A percentile compares a stretch with the other conserved stretches of the same genome.
phyloP scores from a whole-genome alignment of 2,329 filamentous ascomycete species.

The Aspergillus quadrilineatus region DNA sequence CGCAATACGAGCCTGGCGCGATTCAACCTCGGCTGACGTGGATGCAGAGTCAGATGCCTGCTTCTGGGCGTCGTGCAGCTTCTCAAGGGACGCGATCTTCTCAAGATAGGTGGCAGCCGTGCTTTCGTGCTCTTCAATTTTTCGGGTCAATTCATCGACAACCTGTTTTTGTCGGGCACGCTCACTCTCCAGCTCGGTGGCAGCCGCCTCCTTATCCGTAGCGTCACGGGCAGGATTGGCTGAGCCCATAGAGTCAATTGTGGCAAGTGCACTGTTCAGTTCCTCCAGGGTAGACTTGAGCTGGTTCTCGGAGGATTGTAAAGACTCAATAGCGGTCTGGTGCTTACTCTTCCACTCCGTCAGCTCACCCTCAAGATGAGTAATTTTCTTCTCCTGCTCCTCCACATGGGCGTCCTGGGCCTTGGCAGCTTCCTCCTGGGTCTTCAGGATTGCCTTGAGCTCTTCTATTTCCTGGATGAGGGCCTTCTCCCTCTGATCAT shows the following conservation, averaged over 20 bases:
- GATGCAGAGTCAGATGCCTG: slow-evolving; percentile 67
- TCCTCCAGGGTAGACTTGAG: slow-evolving; percentile 71
- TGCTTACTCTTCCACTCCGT: slow-evolving; percentile 75
- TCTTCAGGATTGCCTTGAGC: slow-evolving; percentile 58
- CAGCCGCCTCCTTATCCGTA: slow-evolving; percentile 38
- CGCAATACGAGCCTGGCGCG: slow-evolving; percentile 45
- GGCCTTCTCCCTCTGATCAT: slow-evolving; percentile 72
- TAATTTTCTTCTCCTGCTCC: slow-evolving; percentile 59
- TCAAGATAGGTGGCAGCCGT: slow-evolving; percentile 67
- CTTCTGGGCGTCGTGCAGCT: slow-evolving; percentile 65
- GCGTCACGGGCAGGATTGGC: slow-evolving; percentile 19
- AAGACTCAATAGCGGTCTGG: slow-evolving; percentile 64
- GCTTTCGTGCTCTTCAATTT: slow-evolving; percentile 78
- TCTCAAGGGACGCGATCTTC: slow-evolving; percentile 72
- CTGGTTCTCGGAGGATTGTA: slow-evolving; percentile 70
- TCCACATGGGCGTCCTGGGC: slow-evolving; percentile 35
- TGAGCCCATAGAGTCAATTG: slow-evolving; percentile 48
- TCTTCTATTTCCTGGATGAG: slow-evolving; percentile 69
- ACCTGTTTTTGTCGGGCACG: slow-evolving; percentile 60
- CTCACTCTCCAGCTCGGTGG: slow-evolving; percentile 51
- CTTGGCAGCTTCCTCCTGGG: slow-evolving; percentile 37
- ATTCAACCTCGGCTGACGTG: slow-evolving; percentile 57
- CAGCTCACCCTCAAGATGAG: slow-evolving; percentile 69
- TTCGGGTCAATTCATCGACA: slow-evolving; percentile 63
- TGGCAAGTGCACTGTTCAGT: slow-evolving; percentile 66